Evolutionary conservation across 495 filamentous ascomycete species (phyloP).

Genomic region (Talaromyces wortmannii): DNA sequence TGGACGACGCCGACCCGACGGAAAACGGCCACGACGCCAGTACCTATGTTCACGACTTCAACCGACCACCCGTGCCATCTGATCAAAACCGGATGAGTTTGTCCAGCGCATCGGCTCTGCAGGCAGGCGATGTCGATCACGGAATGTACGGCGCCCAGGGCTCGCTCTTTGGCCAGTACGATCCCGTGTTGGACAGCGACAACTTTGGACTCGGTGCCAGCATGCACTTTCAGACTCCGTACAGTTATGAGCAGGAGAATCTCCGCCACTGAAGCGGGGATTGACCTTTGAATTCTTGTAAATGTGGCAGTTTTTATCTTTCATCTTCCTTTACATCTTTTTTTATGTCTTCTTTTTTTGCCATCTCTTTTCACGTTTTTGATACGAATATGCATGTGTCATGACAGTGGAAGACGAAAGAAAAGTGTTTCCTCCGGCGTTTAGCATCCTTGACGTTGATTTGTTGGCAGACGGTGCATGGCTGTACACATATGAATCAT

Average conservation of each 20-base stretch:
- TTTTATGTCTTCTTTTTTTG: neutral
- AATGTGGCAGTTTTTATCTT: neutral
- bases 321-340: neutral
- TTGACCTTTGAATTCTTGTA: neutral
- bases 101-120: slow-evolving; percentile 28
- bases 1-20: slow-evolving; percentile 73
- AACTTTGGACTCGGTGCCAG: slow-evolving; percentile 86
- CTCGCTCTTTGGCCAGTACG: slow-evolving; percentile 68
- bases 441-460: neutral
- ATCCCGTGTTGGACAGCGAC: slow-evolving; percentile 80
- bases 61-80: slow-evolving; percentile 33
- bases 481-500: slow-evolving; percentile 3
- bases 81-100: slow-evolving; percentile 27
- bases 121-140: slow-evolving; percentile 28
- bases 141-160: slow-evolving; percentile 50
- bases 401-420: slow-evolving; percentile 6
- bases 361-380: neutral
- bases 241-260: slow-evolving; percentile 62
- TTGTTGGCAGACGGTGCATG: neutral
- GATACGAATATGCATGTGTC: slow-evolving; percentile 3
- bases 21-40: slow-evolving; percentile 60
- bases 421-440: slow-evolving; percentile 7
- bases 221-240: slow-evolving; percentile 91
- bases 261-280: slow-evolving; percentile 24
- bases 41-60: slow-evolving; percentile 57